A percentile compares a stretch with the other conserved stretches of the same genome.
These are phyloP conservation scores for Lyophyllum decastes DNA, from an alignment of 768 basidiomycete genomes.

Conservation along the genomic window DNA sequence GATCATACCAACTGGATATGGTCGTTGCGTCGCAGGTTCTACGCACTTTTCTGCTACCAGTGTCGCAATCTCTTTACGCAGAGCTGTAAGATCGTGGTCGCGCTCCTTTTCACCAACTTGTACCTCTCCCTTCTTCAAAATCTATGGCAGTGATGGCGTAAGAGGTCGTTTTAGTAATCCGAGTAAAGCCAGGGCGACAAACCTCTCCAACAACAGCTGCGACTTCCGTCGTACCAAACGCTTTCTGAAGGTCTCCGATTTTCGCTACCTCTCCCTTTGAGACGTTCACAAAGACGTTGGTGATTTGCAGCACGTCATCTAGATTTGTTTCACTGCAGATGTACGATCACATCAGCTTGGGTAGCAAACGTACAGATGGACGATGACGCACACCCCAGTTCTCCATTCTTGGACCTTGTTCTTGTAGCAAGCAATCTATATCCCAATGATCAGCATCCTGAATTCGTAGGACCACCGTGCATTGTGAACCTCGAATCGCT, in stretches of 20 bases:
- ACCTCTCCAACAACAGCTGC: constrained; percentile 83
- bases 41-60: constrained; percentile 95
- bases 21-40: constrained; percentile 85
- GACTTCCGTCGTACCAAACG: constrained; percentile 78
- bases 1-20: constrained; percentile 93
- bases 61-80: constrained; percentile 89
- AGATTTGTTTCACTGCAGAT: constrained; percentile 79
- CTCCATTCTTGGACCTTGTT: constrained; percentile 99
- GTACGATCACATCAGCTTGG: constrained; percentile 2
- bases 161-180: background rate
- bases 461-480: too few species aligned
- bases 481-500: constrained; percentile 84
- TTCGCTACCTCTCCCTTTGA: constrained; percentile 95
- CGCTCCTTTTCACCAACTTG: constrained; percentile 98
- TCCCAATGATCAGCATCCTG: constrained; percentile 3
- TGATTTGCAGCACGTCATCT: constrained; percentile 95
- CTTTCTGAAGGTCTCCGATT: constrained; percentile 86
- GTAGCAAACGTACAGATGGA: background rate
- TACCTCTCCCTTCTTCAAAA: constrained; percentile 93
- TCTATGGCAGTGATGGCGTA: constrained; percentile 46
- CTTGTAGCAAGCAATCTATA: constrained; percentile 94
- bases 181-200: constrained; percentile 6
- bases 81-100: constrained; percentile 80
- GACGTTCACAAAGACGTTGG: constrained; percentile 94
- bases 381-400: constrained; percentile 73